Conservation (phyloP, 805 yeast species). For the Priceomyces melissophilus region DNA sequence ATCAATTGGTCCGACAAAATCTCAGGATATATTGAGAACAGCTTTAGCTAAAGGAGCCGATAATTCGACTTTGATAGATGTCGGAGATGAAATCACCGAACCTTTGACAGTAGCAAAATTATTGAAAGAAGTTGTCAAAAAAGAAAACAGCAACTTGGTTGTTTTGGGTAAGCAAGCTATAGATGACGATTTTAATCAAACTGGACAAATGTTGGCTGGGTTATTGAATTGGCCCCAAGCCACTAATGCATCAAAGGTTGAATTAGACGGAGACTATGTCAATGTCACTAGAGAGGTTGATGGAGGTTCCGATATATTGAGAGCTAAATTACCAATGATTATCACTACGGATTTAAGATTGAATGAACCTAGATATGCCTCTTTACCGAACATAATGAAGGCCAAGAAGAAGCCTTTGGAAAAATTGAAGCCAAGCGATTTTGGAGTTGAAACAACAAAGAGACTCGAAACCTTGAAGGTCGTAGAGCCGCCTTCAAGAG, state of each 20-base stretch:
- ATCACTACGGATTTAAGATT: constrained; percentile 91
- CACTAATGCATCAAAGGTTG: constrained; percentile 87
- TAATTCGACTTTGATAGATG: constrained; percentile 75
- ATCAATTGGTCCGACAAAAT: constrained; percentile 80
- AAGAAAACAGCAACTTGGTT: constrained; percentile 70
- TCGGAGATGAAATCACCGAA: constrained; percentile 70
- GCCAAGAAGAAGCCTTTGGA: constrained; percentile 95
- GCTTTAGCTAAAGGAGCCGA: constrained; percentile 96
- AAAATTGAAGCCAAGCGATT: constrained; percentile 56
- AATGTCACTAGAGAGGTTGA: constrained; percentile 89
- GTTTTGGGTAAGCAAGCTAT: constrained; percentile 95
- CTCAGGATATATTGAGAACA: constrained; percentile 83
- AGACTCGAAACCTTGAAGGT: constrained; percentile 70
- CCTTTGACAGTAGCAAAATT: constrained; percentile 89
- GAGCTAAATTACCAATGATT: constrained; percentile 76
- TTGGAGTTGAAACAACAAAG: constrained; percentile 61
- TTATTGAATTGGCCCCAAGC: constrained; percentile 95
- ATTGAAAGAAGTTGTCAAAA: constrained; percentile 66
- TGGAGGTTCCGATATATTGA: constrained; percentile 86
- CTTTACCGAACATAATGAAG: constrained; percentile 95
- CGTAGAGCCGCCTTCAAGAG: constrained; percentile 80
- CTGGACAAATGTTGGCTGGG: constrained; percentile 96
- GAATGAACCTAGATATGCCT: constrained; percentile 94
- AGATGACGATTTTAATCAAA: constrained; percentile 91
- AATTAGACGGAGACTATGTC: constrained; percentile 51